Conservation (phyloP, 2,329 filamentous ascomycete genomes). For the Pseudogymnoascus sp. region DNA sequence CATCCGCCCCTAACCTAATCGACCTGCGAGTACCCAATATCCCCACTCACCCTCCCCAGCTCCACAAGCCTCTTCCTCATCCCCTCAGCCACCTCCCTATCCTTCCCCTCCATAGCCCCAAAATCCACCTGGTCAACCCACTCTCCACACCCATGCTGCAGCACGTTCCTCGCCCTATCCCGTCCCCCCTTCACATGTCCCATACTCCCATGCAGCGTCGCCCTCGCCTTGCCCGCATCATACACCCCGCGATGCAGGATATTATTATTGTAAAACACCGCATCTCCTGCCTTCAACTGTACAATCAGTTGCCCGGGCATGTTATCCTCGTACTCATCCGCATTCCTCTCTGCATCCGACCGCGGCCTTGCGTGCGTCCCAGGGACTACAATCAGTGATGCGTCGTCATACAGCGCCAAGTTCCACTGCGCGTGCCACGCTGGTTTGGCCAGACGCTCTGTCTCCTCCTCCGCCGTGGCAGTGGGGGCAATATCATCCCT, state of each 20-base stretch:
- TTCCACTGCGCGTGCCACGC: slow-evolving; percentile 83
- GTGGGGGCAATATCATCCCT: slow-evolving; percentile 70
- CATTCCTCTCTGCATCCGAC: slow-evolving; percentile 60
- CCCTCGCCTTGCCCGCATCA: slow-evolving; percentile 47
- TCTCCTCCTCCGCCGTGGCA: slow-evolving; percentile 59
- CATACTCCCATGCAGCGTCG: slow-evolving; percentile 67
- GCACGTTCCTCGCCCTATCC: slow-evolving; percentile 59
- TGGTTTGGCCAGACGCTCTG: slow-evolving; percentile 47
- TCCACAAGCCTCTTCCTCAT: slow-evolving; percentile 58
- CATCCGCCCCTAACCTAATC: slow-evolving; percentile 7
- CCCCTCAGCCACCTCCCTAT: slow-evolving; percentile 44
- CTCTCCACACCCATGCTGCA: slow-evolving; percentile 64
- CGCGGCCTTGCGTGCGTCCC: slow-evolving; percentile 65
- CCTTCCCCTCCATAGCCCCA: slow-evolving; percentile 34
- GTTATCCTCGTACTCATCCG: slow-evolving; percentile 53
- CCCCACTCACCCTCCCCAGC: slow-evolving; percentile 51
- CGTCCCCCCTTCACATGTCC: slow-evolving; percentile 49
- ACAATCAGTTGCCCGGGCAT: slow-evolving; percentile 61
- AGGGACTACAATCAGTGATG: slow-evolving; percentile 66
- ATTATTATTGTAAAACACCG: slow-evolving; percentile 86
- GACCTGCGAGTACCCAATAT: slow-evolving; percentile 58
- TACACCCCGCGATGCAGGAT: slow-evolving; percentile 71
- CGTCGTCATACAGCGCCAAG: slow-evolving; percentile 68
- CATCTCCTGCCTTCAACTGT: slow-evolving; percentile 62
- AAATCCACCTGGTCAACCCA: slow-evolving; percentile 58